These are phyloP conservation scores for Astrothelium subdiscretum DNA, from an alignment of 495 filamentous ascomycete genomes.

Conservation along the genomic window DNA sequence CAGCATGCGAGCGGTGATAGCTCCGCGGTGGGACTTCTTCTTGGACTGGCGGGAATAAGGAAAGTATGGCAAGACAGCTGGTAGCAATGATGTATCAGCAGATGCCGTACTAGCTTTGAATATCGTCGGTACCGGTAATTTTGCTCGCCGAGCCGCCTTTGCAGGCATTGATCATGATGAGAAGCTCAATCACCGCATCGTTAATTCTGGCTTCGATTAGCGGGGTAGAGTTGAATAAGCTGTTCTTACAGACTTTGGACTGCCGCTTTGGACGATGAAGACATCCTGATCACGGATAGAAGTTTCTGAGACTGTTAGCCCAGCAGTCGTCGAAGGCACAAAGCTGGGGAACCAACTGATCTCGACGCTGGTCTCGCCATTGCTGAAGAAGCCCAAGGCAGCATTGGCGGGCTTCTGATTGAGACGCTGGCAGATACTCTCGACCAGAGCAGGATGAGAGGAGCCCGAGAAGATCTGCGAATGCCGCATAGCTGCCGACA, in stretches of 20 bases:
- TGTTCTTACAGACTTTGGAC: slow-evolving; percentile 46
- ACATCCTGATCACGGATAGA: slow-evolving; percentile 97
- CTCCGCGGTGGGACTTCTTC: slow-evolving; percentile 94
- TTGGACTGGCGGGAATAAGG: slow-evolving; percentile 98
- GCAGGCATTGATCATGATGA: slow-evolving; percentile 98
- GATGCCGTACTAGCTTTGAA: background rate
- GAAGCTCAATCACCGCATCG: slow-evolving; percentile 94
- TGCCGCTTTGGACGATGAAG: slow-evolving; percentile 96
- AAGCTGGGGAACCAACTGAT: slow-evolving; percentile 42
- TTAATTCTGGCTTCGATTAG: slow-evolving; percentile 51
- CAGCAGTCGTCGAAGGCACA: background rate
- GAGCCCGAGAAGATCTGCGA: slow-evolving; percentile 62
- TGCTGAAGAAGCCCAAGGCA: slow-evolving; percentile 58
- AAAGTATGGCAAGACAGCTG: slow-evolving; percentile 97
- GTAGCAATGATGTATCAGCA: slow-evolving; percentile 5
- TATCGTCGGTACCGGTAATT: slow-evolving; percentile 65
- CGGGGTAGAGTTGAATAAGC: background rate
- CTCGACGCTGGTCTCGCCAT: slow-evolving; percentile 94
- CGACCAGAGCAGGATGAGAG: slow-evolving; percentile 56
- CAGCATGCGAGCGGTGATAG: slow-evolving; percentile 93
- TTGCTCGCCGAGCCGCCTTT: slow-evolving; percentile 95
- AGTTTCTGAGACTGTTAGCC: slow-evolving; percentile 32
- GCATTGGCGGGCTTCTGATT: slow-evolving; percentile 55
- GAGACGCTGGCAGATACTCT: slow-evolving; percentile 60
- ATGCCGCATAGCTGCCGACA: slow-evolving; percentile 44